Conservation (phyloP, 2,329 filamentous ascomycete species). For the Aureobasidium melanogenum region DNA sequence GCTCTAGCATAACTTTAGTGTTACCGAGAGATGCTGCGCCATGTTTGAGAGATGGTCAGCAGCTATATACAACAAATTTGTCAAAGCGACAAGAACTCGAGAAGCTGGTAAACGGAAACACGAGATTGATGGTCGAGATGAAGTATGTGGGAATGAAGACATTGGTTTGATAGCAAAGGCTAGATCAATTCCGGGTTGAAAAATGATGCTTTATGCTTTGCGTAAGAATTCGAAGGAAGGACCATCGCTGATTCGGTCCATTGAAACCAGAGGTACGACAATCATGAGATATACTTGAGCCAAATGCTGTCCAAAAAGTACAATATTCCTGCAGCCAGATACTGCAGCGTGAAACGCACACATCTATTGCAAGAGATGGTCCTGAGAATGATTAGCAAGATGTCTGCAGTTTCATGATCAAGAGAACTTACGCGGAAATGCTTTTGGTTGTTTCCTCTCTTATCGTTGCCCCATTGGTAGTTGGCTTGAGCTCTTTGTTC, state of each 20-base stretch:
- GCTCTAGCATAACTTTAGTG: background rate
- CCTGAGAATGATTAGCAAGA: slow-evolving; percentile 24
- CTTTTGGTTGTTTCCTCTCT: slow-evolving; percentile 68
- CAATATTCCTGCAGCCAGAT: background rate
- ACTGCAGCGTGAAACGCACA: background rate
- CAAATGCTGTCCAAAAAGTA: background rate
- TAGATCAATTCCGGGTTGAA: background rate
- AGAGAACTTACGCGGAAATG: slow-evolving; percentile 52
- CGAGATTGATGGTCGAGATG: background rate
- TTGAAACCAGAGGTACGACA: background rate
- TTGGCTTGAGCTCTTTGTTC: slow-evolving; percentile 43
- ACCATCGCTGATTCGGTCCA: background rate
- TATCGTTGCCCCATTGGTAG: slow-evolving; percentile 63
- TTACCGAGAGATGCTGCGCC: background rate
- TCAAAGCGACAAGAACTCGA: background rate
- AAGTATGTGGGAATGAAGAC: background rate
- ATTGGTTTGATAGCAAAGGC: background rate
- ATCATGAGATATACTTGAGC: slow-evolving; percentile 2
- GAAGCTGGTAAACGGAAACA: background rate
- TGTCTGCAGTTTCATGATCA: background rate
- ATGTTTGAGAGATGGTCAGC: background rate
- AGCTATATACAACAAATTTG: background rate
- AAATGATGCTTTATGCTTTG: background rate
- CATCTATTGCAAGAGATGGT: slow-evolving; percentile 35
- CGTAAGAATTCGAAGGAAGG: background rate